These are phyloP conservation scores for Brassica incana DNA, from an alignment of 345 rosid species.

Conservation along the genomic window DNA sequence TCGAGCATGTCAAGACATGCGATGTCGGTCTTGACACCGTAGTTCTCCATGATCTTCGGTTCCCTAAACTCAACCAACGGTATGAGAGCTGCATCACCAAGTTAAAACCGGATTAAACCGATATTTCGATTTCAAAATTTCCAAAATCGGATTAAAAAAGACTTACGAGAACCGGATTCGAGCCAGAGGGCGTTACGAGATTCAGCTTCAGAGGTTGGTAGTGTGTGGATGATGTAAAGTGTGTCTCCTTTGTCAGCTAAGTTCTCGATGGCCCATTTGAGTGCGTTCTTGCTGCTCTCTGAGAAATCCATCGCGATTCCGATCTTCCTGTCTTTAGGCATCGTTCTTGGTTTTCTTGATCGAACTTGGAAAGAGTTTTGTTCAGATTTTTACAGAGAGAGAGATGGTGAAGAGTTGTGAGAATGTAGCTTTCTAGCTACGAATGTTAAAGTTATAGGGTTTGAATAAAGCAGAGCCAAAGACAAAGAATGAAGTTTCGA, in stretches of 20 bases:
- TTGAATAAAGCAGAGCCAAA: neutral
- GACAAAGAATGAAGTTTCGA: conserved; percentile 23
- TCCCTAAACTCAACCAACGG: conserved; percentile 83
- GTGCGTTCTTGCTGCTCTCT: conserved; percentile 82
- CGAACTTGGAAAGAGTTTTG: neutral
- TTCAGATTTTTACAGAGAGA: neutral
- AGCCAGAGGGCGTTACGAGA: conserved; percentile 51
- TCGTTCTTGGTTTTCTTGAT: conserved; percentile 36
- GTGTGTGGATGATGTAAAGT: conserved; percentile 67
- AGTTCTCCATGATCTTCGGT: conserved; percentile 63
- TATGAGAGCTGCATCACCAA: conserved; percentile 61
- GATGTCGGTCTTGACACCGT: conserved; percentile 57
- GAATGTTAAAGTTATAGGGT: neutral
- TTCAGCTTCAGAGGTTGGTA: conserved; percentile 44
- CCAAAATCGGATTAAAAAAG: neutral
- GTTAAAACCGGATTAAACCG: neutral
- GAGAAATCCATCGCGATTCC: conserved; percentile 98
- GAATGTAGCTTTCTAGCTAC: neutral
- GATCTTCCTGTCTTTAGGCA: conserved; percentile 61
- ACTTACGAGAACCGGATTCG: conserved; percentile 77
- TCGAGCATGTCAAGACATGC: conserved; percentile 81
- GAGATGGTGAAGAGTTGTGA: conserved; percentile 13
- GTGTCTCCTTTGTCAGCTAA: conserved; percentile 78
- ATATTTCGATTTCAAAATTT: neutral
- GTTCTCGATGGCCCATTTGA: conserved; percentile 80